A percentile compares a stretch with the other conserved stretches of the same genome.
Evolutionary conservation across 257 asterid species (phyloP).

Genomic region (Fraxinus cuspidata): DNA sequence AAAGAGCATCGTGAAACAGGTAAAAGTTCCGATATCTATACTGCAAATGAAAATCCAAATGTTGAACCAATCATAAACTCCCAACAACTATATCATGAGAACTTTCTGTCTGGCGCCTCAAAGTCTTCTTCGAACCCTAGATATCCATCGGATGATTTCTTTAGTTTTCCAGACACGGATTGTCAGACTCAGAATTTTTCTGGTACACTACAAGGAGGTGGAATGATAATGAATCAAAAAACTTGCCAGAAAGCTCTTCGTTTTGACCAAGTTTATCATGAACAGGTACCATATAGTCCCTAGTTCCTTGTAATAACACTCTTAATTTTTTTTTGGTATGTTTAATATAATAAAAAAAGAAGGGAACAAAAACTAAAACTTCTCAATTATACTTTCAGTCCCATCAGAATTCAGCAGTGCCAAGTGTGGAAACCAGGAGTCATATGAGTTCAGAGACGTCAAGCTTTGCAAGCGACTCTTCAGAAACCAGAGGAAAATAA

Average conservation of each 20-base stretch:
- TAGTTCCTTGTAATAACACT: not conserved
- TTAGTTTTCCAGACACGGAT: conserved; percentile 25
- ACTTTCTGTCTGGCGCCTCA: conserved; percentile 7
- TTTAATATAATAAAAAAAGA: not conserved
- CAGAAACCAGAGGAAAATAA: not conserved
- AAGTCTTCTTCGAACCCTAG: conserved; percentile 20
- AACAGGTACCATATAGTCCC: conserved; percentile 25
- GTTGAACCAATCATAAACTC: not conserved
- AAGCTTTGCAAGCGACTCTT: not conserved
- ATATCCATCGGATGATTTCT: conserved; percentile 26
- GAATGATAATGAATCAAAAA: not conserved
- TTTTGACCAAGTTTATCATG: not conserved
- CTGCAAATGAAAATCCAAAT: not conserved
- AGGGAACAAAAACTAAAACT: not conserved
- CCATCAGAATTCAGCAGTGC: conserved; percentile 26
- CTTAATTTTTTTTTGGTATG: not conserved
- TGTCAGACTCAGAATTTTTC: conserved; percentile 18
- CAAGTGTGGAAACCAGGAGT: conserved; percentile 28
- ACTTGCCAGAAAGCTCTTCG: not conserved
- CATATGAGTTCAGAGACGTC: not conserved
- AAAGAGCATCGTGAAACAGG: not conserved
- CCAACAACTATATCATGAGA: conserved; percentile 10
- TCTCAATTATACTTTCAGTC: too few species aligned
- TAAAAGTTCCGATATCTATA: conserved; percentile 3
- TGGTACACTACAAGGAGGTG: conserved; percentile 19